Base-by-base conservation (phyloP, 805 yeast species). In the Lachancea fermentati region DNA sequence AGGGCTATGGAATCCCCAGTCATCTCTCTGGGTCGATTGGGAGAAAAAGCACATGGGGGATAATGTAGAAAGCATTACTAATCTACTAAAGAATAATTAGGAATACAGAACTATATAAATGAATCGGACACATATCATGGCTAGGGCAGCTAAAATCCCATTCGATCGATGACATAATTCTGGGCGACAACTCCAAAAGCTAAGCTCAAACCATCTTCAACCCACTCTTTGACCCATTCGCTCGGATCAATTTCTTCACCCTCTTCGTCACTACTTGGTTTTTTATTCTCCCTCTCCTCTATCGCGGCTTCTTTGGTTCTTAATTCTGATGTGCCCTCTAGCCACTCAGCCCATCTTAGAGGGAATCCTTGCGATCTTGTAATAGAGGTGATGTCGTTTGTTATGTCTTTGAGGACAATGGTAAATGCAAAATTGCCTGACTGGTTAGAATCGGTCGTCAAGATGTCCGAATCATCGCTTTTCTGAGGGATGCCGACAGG, bases 341-440 rank as follows among this genome's bases (percentile, higher is more conserved):
- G 71, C 98, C 98, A 93, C n/a, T 76, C 68, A 7, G 88, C 81
- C 98, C 98, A 93, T 57, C 77, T 80, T 34, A 76, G 58, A 8
- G 98, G 97, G 69, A 87, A 83, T 5, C 95, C 79, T 62, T 93
- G 98, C 0, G 97, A 85, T 50, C 81, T 79, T 37, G 86, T 80
- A 19, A 78, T 72, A 33, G 86, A 73, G 5, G 81, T 73, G 47
- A 93, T 77, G 47, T 78, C 75, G 63, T 93, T 91, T 29, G 83
- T 79, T 32, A 79, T 76, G 57, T 93, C 98, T 49, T 78, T 76
- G 50, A 93, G 69, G 15, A 85, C 74, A 26, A 88, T 69, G 6
- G 86, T 76, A 60, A 93, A 89, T 30, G 78, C 75, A 57, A 91
- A 89, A 9, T 85, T 74, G 17, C 72, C 69, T 1, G 75, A 58